These are phyloP conservation scores for Xylaria multiplex DNA, from an alignment of 2,329 filamentous ascomycete species.

Conservation along the genomic window DNA sequence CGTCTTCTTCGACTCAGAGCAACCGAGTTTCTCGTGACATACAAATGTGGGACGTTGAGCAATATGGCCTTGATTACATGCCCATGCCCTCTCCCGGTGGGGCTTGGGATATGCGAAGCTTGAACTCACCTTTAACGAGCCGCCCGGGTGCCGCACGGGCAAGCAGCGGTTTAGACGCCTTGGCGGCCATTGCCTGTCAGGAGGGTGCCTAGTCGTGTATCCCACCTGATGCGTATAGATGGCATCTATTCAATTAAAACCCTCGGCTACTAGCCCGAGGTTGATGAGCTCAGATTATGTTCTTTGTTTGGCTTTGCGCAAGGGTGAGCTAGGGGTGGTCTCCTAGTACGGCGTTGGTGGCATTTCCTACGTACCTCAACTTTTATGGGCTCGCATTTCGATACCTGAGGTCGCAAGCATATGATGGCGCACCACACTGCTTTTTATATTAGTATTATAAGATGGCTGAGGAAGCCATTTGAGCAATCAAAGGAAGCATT, in stretches of 20 bases:
- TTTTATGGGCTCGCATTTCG: conserved; percentile 43
- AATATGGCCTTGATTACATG: conserved; percentile 49
- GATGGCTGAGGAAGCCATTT: conserved; percentile 40
- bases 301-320: conserved; percentile 17
- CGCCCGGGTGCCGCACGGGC: conserved; percentile 56
- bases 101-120: conserved; percentile 60
- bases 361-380: conserved; percentile 34
- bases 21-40: conserved; percentile 48
- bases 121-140: conserved; percentile 57
- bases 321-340: conserved; percentile 15
- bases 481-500: conserved; percentile 39
- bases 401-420: conserved; percentile 46
- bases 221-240: not conserved
- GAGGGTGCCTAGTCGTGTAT: conserved; percentile 50
- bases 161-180: conserved; percentile 64
- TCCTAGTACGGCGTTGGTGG: conserved; percentile 41
- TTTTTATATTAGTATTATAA: conserved; percentile 40
- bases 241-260: conserved; percentile 1
- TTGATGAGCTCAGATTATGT: conserved; percentile 6
- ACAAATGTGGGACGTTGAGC: conserved; percentile 56
- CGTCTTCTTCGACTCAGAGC: conserved; percentile 48
- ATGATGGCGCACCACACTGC: conserved; percentile 46
- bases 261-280: not conserved
- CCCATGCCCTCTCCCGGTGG: conserved; percentile 53
- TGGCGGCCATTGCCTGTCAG: conserved; percentile 65